Conservation (phyloP, 495 filamentous ascomycete genomes). For the Podospora pseudopauciseta region DNA sequence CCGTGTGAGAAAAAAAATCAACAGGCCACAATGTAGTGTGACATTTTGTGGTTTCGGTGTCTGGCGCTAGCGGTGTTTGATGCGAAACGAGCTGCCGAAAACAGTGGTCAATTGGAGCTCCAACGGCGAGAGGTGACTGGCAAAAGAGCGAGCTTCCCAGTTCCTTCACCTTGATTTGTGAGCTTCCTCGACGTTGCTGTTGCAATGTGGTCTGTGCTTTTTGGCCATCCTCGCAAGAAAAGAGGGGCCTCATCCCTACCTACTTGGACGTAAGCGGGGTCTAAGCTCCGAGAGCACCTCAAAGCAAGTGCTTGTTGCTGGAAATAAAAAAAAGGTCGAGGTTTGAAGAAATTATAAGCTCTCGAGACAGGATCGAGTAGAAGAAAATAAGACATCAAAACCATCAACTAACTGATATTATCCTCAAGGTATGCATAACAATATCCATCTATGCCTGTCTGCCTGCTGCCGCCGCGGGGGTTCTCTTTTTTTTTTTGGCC, state of each 20-base stretch:
- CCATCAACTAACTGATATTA: neutral
- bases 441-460: neutral
- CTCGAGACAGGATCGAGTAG: neutral
- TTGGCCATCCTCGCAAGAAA: neutral
- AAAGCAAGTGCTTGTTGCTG: neutral
- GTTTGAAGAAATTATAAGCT: too few species aligned
- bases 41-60: neutral
- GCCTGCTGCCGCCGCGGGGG: slow-evolving; percentile 8
- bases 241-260: neutral
- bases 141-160: neutral
- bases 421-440: neutral
- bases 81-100: neutral
- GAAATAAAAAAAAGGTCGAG: neutral
- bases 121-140: neutral
- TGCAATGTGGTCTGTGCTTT: neutral
- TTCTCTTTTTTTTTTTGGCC: slow-evolving; percentile 10
- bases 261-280: neutral
- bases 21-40: neutral
- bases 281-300: neutral
- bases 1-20: neutral
- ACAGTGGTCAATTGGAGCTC: neutral
- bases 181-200: neutral
- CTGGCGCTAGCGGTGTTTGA: neutral
- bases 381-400: neutral
- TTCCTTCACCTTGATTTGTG: neutral